Evolutionary conservation across 208 protist species (phyloP).

Genomic region (Trypanosoma cruzi): DNA sequence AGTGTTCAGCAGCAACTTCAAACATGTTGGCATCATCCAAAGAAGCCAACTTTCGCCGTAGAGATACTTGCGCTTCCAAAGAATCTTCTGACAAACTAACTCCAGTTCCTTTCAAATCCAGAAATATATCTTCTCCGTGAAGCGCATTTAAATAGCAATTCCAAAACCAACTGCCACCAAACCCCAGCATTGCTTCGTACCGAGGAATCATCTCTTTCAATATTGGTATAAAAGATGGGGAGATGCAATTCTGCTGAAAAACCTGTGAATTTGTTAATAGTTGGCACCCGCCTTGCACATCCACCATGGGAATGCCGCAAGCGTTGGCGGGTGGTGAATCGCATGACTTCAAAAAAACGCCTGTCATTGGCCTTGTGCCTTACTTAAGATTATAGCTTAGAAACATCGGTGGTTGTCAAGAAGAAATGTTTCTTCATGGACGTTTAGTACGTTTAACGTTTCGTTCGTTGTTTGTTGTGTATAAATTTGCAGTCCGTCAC

Average conservation of each 20-base stretch:
- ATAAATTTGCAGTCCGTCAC: too few species aligned
- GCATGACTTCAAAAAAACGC: constrained; percentile 21
- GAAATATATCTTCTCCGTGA: constrained; percentile 55
- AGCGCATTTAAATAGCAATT: constrained; percentile 65
- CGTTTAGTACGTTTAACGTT: background rate
- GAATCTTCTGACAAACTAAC: constrained; percentile 60
- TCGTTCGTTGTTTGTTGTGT: background rate
- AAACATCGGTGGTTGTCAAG: constrained; percentile 10
- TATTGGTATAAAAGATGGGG: constrained; percentile 42
- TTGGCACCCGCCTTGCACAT: constrained; percentile 17
- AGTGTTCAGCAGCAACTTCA: constrained; percentile 28
- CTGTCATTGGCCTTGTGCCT: constrained; percentile 12
- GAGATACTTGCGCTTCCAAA: constrained; percentile 41
- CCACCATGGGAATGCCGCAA: constrained; percentile 8
- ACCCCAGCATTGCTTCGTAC: constrained; percentile 14
- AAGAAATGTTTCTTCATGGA: constrained; percentile 13
- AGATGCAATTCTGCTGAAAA: constrained; percentile 41
- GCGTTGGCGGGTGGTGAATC: constrained; percentile 5
- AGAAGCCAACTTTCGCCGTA: constrained; percentile 31
- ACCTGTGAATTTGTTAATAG: constrained; percentile 30
- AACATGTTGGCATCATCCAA: background rate
- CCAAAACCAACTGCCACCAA: constrained; percentile 79
- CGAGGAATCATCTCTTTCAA: constrained; percentile 38
- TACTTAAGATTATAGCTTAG: constrained; percentile 20
- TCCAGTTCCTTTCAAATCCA: constrained; percentile 54